These are phyloP conservation scores for Irpex lacteus DNA, from an alignment of 1,284 basidiomycete species.

Conservation along the genomic window DNA sequence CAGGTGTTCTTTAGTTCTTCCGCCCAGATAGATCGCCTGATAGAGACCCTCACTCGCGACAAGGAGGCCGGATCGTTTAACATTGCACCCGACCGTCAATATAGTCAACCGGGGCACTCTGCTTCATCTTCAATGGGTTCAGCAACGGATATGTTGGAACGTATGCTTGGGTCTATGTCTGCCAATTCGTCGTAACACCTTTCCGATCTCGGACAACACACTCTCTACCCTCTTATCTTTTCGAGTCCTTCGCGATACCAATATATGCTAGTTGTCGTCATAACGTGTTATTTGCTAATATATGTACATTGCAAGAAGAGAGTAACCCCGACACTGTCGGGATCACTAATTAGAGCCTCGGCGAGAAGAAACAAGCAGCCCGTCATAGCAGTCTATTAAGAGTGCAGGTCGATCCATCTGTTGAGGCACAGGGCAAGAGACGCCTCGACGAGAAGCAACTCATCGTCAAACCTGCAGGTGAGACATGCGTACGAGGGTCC, in stretches of 20 bases:
- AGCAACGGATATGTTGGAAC: conserved; percentile 61
- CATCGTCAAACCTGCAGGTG: conserved; percentile 60
- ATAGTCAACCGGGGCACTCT: conserved; percentile 44
- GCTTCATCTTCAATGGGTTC: conserved; percentile 58
- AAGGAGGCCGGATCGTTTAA: conserved; percentile 82
- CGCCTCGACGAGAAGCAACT: conserved; percentile 56
- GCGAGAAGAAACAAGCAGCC: not conserved
- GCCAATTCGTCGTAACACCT: conserved; percentile 23
- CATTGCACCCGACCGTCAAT: conserved; percentile 40
- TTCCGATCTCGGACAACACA: conserved; percentile 3
- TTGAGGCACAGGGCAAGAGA: conserved; percentile 68
- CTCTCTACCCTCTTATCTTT: conserved; percentile 9
- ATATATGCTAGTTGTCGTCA: not conserved
- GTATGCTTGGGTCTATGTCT: conserved; percentile 63
- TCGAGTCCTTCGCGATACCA: conserved; percentile 4
- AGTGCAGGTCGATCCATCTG: conserved; percentile 65
- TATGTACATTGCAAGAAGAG: not conserved
- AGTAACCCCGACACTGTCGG: not conserved
- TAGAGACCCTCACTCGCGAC: conserved; percentile 74
- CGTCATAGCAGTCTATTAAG: conserved; percentile 21
- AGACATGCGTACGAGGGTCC: conserved; percentile 62
- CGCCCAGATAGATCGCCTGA: conserved; percentile 74
- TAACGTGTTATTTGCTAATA: not conserved
- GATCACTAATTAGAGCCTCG: not conserved
- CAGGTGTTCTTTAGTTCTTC: conserved; percentile 80